These are phyloP conservation scores for Ophioceras dolichostomum DNA, from an alignment of 2,329 filamentous ascomycete species.

Conservation along the genomic window DNA sequence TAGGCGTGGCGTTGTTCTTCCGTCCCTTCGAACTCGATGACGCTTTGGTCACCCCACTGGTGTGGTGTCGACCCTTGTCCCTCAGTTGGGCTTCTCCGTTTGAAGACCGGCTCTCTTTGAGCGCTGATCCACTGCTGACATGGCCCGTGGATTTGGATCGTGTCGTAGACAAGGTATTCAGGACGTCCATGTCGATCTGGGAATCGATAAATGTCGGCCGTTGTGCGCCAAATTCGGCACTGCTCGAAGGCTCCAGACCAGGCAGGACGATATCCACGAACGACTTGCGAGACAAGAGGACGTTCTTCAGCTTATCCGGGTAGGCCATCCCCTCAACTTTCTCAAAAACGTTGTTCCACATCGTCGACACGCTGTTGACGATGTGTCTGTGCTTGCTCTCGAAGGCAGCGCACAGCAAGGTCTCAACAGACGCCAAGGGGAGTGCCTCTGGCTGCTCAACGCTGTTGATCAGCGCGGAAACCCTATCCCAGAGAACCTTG, in stretches of 20 bases:
- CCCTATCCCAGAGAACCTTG: constrained; percentile 34
- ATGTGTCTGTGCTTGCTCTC: constrained; percentile 42
- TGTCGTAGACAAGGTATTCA: constrained; percentile 14
- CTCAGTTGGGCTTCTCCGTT: too few relatives aligned
- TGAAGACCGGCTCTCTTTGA: background rate
- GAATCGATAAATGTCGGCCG: constrained; percentile 32
- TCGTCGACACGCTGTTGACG: constrained; percentile 34
- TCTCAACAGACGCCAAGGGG: constrained; percentile 40
- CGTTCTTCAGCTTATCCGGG: constrained; percentile 48
- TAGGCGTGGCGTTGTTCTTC: constrained; percentile 20
- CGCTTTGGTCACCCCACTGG: background rate
- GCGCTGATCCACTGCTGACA: background rate
- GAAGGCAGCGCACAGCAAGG: constrained; percentile 41
- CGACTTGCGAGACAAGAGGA: constrained; percentile 47
- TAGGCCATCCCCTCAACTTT: constrained; percentile 47
- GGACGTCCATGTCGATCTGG: constrained; percentile 29
- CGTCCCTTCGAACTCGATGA: background rate
- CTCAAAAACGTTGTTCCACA: constrained; percentile 64
- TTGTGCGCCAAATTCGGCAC: constrained; percentile 21
- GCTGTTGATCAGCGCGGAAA: constrained; percentile 27
- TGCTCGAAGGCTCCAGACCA: constrained; percentile 22
- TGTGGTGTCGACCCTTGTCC: constrained; percentile 1
- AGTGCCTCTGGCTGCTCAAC: constrained; percentile 22
- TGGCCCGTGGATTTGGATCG: constrained; percentile 5
- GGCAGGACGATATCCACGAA: constrained; percentile 35